A percentile compares a stretch with the other conserved stretches of the same genome.
Evolutionary conservation across 2,329 filamentous ascomycete genomes (phyloP).

Genomic region (Fusarium oxysporum): DNA sequence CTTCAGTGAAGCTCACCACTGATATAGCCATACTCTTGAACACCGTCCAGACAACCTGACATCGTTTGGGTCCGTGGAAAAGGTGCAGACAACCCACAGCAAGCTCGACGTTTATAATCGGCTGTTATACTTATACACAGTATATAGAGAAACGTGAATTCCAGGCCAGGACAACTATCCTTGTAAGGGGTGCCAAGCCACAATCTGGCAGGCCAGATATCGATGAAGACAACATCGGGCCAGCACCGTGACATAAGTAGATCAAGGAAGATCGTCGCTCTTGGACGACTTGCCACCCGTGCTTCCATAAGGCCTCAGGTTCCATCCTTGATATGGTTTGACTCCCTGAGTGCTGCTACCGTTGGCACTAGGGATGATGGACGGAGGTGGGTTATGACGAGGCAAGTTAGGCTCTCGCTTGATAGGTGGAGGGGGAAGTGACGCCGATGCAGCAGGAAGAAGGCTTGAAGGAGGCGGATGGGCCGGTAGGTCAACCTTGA

Average conservation of each 20-base stretch:
- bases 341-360: slow-evolving; percentile 48
- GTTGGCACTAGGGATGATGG: slow-evolving; percentile 47
- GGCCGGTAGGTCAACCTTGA: slow-evolving; percentile 25
- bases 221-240: neutral
- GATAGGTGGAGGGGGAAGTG: slow-evolving; percentile 51
- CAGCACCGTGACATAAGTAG: neutral
- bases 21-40: neutral
- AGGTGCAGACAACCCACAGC: neutral
- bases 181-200: slow-evolving; percentile 7
- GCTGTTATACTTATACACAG: slow-evolving; percentile 25
- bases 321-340: slow-evolving; percentile 54
- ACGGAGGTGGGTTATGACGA: slow-evolving; percentile 50
- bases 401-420: slow-evolving; percentile 49
- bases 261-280: slow-evolving; percentile 51
- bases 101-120: neutral
- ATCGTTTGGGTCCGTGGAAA: neutral
- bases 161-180: slow-evolving; percentile 44
- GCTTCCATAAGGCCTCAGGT: slow-evolving; percentile 53
- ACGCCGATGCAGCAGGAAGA: slow-evolving; percentile 55
- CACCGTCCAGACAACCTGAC: neutral
- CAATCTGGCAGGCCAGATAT: neutral
- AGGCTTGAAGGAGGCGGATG: slow-evolving; percentile 45
- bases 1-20: neutral
- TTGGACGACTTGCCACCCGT: slow-evolving; percentile 47
- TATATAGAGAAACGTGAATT: neutral